These are phyloP conservation scores for Amanita muscaria DNA, from an alignment of 768 basidiomycete genomes.

Conservation along the genomic window DNA sequence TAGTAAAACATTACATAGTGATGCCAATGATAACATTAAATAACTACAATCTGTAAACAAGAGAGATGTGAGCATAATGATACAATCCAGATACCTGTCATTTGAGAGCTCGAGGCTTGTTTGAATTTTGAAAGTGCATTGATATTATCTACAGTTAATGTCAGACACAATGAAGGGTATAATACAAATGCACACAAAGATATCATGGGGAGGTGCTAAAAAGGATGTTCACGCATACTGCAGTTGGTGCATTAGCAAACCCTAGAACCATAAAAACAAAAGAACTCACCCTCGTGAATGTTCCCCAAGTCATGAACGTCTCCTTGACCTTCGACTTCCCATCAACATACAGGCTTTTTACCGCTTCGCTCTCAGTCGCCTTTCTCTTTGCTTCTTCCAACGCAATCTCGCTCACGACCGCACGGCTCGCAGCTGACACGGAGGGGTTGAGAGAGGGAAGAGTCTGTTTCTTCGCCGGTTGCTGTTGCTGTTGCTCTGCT, in stretches of 20 bases:
- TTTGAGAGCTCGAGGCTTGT: too few species aligned
- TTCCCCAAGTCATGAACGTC: conserved; percentile 88
- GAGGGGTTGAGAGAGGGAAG: conserved; percentile 42
- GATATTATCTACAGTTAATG: too few species aligned
- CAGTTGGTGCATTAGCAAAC: not conserved
- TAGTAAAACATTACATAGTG: not conserved
- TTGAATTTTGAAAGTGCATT: too few species aligned
- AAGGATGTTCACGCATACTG: conserved; percentile 16
- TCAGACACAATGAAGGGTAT: too few species aligned
- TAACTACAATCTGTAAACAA: too few species aligned
- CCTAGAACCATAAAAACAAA: not conserved
- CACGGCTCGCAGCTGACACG: conserved; percentile 49
- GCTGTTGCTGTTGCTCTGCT: conserved; percentile 30
- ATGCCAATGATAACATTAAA: too few species aligned
- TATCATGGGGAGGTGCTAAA: too few species aligned
- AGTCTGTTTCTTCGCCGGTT: conserved; percentile 34
- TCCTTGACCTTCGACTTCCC: conserved; percentile 53
- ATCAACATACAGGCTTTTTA: conserved; percentile 72
- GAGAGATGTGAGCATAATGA: too few species aligned
- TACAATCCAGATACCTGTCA: too few species aligned
- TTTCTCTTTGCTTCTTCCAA: conserved; percentile 79
- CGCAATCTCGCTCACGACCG: conserved; percentile 64
- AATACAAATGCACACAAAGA: too few species aligned
- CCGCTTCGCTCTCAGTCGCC: conserved; percentile 76
- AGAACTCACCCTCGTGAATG: conserved; percentile 76